Evolutionary conservation across 805 yeast species (phyloP), one percentile per base, ranked within the genome.

Genomic region (Barnettozyma botsteinii): DNA sequence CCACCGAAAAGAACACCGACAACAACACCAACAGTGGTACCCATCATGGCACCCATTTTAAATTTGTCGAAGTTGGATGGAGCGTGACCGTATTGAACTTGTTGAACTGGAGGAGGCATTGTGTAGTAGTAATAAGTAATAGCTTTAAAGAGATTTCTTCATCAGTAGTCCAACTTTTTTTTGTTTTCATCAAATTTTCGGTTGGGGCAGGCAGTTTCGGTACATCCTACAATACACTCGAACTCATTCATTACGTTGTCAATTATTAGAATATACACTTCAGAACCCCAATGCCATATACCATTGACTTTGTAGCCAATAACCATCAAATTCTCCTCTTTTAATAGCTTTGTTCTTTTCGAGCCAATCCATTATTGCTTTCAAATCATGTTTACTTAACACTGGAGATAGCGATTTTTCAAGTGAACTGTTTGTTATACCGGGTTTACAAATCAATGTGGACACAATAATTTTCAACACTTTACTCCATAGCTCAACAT

Each of bases 41-140:
- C 99, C 97, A 93, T 93, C 69, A 91, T 69, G 46, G 88, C 81
- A 40, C 99, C 99, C 98, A 93, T 93, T 68, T 93, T 93, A 77
- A 93, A 85, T 69, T 93, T 93, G 41, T 93, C 96, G 68, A 89
- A 87, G 64, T 83, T 79, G 35, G 96, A 83, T 42, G 94, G 95
- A 52, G 79, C 80, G 50, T 72, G 78, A 23, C 50, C 53, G 42
- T 64, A 67, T 59, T 78, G 82, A 45, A 74, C 72, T 63, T 80
- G 84, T 61, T 73, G 85, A 49, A 78, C 81, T 60, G 88, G 88
- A 39, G 68, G 65, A 39, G 67, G 65, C 56, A 52, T 52, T 19
- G 21, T 40, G 14, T 4, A 25, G 3, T 30, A 9, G 8, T n/a
- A 15, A 9, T 32, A 27, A 7, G 30, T 8, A 25, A 14, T 14